Evolutionary conservation across 2,329 filamentous ascomycete genomes (phyloP), one percentile per base, ranked within the genome.

Genomic region (Didymosphaeria variabile): DNA sequence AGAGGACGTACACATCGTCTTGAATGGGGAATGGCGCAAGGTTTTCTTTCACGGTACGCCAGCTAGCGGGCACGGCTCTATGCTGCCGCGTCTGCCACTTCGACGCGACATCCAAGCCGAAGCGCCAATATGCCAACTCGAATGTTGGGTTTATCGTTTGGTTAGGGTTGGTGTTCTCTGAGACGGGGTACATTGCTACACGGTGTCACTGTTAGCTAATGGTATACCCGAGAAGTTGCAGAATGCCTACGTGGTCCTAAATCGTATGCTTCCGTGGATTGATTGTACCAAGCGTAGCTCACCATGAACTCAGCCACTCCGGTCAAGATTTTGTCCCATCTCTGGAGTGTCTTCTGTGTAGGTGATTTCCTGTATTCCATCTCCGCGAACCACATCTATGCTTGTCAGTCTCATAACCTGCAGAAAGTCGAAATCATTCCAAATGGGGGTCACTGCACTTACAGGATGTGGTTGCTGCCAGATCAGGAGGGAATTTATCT

Each of bases 391-490:
- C 86, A 86, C 79, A 88, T 84, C 40, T 44, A 44, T 44, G 15
- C n/a, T 9, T 9, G 17, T 44, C 40, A 44, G 40, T 21, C 17
- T 10, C 40, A 5, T 21, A 21, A 19, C 36, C 17, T 12, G 17
- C 13, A 6, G 36, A 17, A 9, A 15, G 1, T 19, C 38, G 1
- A 21, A n/a, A 21, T 15, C 4, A 7, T 19, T 44, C 40, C 19
- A 44, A n/a, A 19, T 19, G 10, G 7, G 10, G 40, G 26, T 15
- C 40, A 7, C 17, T 44, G 40, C 5, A 44, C 40, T 44, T 44
- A 44, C 40, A 0, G 84, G 80, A 69, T 89, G 87, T 8, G 86
- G 86, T 66, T 88, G 87, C 66, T 89, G 87, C 87, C 87, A 89
- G 59, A 88, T 85, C 3, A 89, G 76, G 1, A 89, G 76, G 10